phyloP scores from a whole-genome alignment of 805 yeast species.

The Starmerella stellata region DNA sequence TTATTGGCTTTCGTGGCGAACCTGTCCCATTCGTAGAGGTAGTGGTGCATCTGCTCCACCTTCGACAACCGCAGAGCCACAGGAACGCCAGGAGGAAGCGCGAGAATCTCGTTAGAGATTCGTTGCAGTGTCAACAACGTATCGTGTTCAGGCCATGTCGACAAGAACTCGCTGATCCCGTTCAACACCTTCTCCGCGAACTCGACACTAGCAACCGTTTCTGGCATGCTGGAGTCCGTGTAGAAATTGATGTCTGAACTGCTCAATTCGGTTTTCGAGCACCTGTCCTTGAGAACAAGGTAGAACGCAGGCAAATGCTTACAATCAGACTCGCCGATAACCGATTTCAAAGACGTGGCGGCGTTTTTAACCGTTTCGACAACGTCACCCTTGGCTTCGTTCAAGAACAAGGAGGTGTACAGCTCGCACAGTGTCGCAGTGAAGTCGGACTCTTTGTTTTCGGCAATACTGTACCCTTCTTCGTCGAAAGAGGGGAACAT shows the following conservation, averaged over 20 bases:
- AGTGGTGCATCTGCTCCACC: conserved; percentile 69
- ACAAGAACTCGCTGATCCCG: conserved; percentile 31
- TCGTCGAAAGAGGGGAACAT: conserved; percentile 61
- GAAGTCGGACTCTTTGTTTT: conserved; percentile 3
- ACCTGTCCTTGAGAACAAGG: conserved; percentile 5
- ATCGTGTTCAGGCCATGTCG: conserved; percentile 90
- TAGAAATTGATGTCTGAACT: conserved; percentile 42
- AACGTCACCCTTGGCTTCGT: neutral
- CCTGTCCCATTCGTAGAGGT: conserved; percentile 81
- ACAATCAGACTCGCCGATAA: conserved; percentile 1
- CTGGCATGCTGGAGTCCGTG: conserved; percentile 39
- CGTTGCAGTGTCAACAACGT: conserved; percentile 52
- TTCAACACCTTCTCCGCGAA: conserved; percentile 31
- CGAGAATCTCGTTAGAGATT: conserved; percentile 47
- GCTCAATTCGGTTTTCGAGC: neutral
- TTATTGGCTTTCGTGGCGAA: conserved; percentile 69
- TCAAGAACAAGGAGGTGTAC: conserved; percentile 2
- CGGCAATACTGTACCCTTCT: neutral
- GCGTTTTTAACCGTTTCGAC: conserved; percentile 1
- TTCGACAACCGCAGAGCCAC: conserved; percentile 62
- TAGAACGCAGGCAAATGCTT: conserved; percentile 10
- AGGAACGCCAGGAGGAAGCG: conserved; percentile 48
- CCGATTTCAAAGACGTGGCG: neutral
- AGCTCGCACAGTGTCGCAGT: conserved; percentile 26
- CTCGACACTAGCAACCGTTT: conserved; percentile 40